These are phyloP conservation scores for Penicillium atrosanguineum DNA, from an alignment of 495 filamentous ascomycete genomes.

Conservation along the genomic window DNA sequence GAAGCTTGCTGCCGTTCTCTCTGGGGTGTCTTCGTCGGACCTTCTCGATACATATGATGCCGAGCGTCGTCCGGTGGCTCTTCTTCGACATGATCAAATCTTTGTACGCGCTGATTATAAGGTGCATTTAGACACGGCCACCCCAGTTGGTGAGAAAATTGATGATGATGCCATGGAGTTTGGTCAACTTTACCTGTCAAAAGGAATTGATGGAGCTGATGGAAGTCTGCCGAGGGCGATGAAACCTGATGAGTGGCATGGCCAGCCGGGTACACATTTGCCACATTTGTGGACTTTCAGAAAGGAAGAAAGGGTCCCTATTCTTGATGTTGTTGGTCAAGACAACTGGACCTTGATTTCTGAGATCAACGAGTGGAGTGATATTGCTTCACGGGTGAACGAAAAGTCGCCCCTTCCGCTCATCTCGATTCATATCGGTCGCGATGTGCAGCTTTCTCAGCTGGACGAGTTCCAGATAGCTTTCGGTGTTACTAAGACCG, in stretches of 20 bases:
- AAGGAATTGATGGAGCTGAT: conserved; percentile 15
- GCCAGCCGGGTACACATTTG: conserved; percentile 28
- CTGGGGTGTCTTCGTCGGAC: conserved; percentile 30
- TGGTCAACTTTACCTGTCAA: conserved; percentile 20
- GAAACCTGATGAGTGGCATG: conserved; percentile 28
- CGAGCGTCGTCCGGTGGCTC: conserved; percentile 50
- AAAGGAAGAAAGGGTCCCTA: conserved; percentile 14
- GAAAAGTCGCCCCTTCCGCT: conserved; percentile 1
- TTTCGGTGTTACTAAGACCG: conserved; percentile 17
- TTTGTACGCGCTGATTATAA: conserved; percentile 30
- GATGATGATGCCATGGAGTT: conserved; percentile 30
- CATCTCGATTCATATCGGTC: conserved; percentile 11
- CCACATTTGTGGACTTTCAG: conserved; percentile 23
- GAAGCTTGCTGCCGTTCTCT: conserved; percentile 47
- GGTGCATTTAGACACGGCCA: conserved; percentile 10
- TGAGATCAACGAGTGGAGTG: conserved; percentile 8
- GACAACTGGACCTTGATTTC: conserved; percentile 19
- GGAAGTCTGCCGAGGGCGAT: conserved; percentile 13
- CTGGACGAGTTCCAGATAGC: conserved; percentile 6
- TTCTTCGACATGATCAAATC: conserved; percentile 29
- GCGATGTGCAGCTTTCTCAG: conserved; percentile 5
- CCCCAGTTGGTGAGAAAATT: conserved; percentile 13
- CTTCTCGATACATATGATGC: conserved; percentile 49
- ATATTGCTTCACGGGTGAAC: conserved; percentile 5
- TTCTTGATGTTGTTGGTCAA: conserved; percentile 16